Conservation (phyloP, 169 alveolate genomes). For the Pseudocohnilembus persalinus region DNA sequence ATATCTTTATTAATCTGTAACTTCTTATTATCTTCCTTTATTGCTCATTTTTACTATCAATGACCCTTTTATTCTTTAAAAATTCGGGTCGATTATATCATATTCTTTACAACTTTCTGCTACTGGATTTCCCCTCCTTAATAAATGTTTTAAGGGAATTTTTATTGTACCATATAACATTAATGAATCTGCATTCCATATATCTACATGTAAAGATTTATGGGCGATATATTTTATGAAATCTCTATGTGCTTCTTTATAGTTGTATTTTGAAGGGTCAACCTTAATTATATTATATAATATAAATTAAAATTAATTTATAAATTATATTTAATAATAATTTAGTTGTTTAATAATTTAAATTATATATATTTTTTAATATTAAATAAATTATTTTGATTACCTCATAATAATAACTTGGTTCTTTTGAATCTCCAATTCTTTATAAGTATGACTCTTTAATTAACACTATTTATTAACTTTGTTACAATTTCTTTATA, state of each 20-base stretch:
- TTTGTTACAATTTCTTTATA: background rate
- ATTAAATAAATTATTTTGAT: too few relatives aligned
- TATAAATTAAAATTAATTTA: too few relatives aligned
- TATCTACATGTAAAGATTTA: constrained; percentile 32
- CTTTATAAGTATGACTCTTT: background rate
- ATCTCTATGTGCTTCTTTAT: constrained; percentile 7
- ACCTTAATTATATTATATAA: background rate
- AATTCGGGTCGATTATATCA: constrained; percentile 13
- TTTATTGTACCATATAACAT: constrained; percentile 32
- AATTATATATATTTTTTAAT: too few relatives aligned
- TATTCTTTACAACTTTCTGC: constrained; percentile 3
- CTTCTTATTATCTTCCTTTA: background rate
- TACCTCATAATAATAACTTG: background rate
- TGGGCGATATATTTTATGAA: constrained; percentile 27
- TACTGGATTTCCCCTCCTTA: constrained; percentile 32
- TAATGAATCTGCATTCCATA: constrained; percentile 40
- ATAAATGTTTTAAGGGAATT: constrained; percentile 28
- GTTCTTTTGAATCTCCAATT: background rate
- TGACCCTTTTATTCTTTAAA: background rate
- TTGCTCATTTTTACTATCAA: constrained; percentile 3
- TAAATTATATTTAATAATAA: background rate
- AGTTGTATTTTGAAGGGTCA: constrained; percentile 16
- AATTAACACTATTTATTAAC: background rate
- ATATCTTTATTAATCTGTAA: background rate
- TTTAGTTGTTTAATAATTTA: background rate